These are phyloP conservation scores for Aspergillus melleus DNA, from an alignment of 2,329 filamentous ascomycete genomes.

Conservation along the genomic window DNA sequence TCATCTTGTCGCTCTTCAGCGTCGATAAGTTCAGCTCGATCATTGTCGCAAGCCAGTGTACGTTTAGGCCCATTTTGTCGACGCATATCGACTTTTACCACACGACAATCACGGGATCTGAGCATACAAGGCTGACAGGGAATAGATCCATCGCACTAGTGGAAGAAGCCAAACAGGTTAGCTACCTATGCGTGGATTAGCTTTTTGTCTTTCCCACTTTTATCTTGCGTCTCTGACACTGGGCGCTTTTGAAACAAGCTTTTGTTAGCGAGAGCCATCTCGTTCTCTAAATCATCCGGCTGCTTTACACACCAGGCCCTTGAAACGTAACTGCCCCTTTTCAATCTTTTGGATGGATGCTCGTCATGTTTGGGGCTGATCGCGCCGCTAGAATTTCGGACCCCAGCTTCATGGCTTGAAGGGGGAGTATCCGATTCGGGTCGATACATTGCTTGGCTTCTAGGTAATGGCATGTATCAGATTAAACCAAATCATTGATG, in stretches of 20 bases:
- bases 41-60: too few relatives aligned
- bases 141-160: conserved; percentile 20
- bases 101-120: conserved; percentile 11
- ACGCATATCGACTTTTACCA: conserved; percentile 8
- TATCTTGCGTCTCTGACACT: conserved; percentile 21
- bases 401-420: too few relatives aligned
- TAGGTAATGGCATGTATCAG: too few relatives aligned
- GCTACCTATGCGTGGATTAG: too few relatives aligned
- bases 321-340: conserved; percentile 20
- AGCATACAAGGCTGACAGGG: conserved; percentile 18
- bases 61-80: not conserved
- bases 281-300: too few relatives aligned
- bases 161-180: too few relatives aligned
- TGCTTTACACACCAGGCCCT: conserved; percentile 21
- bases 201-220: conserved; percentile 11
- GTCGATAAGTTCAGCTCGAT: not conserved
- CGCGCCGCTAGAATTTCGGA: too few relatives aligned
- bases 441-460: too few relatives aligned
- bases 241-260: conserved; percentile 5
- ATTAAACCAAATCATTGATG: too few relatives aligned
- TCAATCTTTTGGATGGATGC: conserved; percentile 6
- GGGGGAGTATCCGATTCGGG: too few relatives aligned
- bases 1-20: not conserved
- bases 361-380: not conserved
- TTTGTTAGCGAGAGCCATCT: not conserved